These are phyloP conservation scores for Fusarium humuli DNA, from an alignment of 2,329 filamentous ascomycete species.

Conservation along the genomic window DNA sequence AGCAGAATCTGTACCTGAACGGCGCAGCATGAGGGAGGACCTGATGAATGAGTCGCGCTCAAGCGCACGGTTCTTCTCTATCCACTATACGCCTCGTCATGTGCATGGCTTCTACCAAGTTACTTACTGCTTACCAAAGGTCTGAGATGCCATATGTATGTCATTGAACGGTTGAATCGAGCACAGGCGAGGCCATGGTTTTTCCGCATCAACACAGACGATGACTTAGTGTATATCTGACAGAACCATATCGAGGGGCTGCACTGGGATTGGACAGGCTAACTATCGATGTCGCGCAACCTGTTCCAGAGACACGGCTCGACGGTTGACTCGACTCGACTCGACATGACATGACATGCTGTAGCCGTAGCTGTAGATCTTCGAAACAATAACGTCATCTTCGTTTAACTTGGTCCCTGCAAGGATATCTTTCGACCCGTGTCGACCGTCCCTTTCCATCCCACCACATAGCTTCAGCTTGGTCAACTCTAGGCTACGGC, in stretches of 20 bases:
- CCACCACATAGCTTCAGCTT: conserved; percentile 2
- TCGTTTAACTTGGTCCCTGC: not conserved
- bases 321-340: not conserved
- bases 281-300: not conserved
- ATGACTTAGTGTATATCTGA: not conserved
- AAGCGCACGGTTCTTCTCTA: conserved; percentile 8
- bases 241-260: not conserved
- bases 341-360: not conserved
- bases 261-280: not conserved
- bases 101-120: not conserved
- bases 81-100: conserved; percentile 10
- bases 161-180: not conserved
- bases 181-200: conserved; percentile 3
- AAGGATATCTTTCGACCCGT: not conserved
- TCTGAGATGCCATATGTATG: not conserved
- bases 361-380: not conserved
- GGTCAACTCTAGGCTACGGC: conserved; percentile 27
- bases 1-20: conserved; percentile 13
- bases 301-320: not conserved
- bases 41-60: conserved; percentile 5
- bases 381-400: conserved; percentile 16
- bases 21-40: conserved; percentile 21
- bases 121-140: not conserved
- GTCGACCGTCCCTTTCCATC: not conserved
- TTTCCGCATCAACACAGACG: not conserved